phyloP scores from a whole-genome alignment of 345 rosid species.

The Sapria himalayana region DNA sequence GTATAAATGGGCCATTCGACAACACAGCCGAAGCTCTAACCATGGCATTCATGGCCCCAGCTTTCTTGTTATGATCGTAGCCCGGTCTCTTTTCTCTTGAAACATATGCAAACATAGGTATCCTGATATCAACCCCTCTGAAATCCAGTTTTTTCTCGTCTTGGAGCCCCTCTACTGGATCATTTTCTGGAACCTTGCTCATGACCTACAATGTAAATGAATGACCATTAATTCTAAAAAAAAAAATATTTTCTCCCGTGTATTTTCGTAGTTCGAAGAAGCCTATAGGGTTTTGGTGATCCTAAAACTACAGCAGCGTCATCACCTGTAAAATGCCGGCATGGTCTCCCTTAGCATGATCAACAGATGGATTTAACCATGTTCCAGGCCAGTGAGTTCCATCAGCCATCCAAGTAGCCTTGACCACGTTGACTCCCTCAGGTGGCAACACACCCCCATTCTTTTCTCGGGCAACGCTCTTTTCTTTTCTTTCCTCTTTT shows the following conservation, averaged over 20 bases:
- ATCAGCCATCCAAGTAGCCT: conserved; percentile 98
- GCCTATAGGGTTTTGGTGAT: too few relatives aligned
- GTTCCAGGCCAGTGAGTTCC: conserved; percentile 98
- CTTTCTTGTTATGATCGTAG: conserved; percentile 79
- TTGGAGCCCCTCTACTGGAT: conserved; percentile 44
- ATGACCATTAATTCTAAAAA: background rate
- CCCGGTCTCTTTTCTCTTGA: conserved; percentile 80
- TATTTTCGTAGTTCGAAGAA: too few relatives aligned
- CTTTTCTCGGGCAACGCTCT: conserved; percentile 28
- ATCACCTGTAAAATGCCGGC: conserved; percentile 60
- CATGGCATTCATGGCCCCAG: conserved; percentile 89
- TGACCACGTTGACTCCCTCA: conserved; percentile 22
- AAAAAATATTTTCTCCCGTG: background rate
- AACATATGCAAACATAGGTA: conserved; percentile 71
- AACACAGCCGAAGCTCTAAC: conserved; percentile 81
- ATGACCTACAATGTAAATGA: conserved; percentile 21
- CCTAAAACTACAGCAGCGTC: too few relatives aligned
- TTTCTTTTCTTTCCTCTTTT: conserved; percentile 45
- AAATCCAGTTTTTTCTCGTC: conserved; percentile 53
- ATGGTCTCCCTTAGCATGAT: conserved; percentile 76
- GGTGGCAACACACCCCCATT: conserved; percentile 31
- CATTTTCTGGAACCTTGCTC: conserved; percentile 66
- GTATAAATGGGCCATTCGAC: conserved; percentile 73
- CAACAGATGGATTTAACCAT: conserved; percentile 39
- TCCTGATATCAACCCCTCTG: conserved; percentile 47